A percentile compares a stretch with the other conserved stretches of the same genome.
Evolutionary conservation across 257 asterid species (phyloP).

Genomic region (Solanum sejunctum): DNA sequence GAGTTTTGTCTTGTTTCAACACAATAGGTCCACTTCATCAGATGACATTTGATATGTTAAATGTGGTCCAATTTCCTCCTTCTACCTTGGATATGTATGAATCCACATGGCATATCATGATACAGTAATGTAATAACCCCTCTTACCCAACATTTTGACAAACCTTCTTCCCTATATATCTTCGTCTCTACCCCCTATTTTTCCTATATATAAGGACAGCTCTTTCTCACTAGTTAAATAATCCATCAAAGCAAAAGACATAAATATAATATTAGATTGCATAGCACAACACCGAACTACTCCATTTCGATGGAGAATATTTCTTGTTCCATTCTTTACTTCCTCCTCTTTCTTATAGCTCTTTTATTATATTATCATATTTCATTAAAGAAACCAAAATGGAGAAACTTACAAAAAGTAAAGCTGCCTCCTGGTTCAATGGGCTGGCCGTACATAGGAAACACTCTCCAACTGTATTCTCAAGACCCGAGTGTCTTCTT

Average conservation of each 20-base stretch:
- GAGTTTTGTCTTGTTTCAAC: background rate
- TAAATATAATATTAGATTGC: background rate
- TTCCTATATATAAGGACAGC: constrained; percentile 13
- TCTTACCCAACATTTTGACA: constrained; percentile 1
- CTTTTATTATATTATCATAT: constrained; percentile 17
- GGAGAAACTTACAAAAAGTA: constrained; percentile 6
- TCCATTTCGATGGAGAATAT: constrained; percentile 8
- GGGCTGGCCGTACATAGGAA: constrained; percentile 76
- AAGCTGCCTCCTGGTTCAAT: constrained; percentile 69
- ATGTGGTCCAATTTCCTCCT: background rate
- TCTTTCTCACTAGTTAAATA: background rate
- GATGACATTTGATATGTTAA: background rate
- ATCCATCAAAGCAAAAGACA: background rate
- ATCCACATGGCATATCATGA: background rate
- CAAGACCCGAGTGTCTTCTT: constrained; percentile 61
- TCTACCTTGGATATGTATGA: background rate
- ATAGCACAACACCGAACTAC: background rate
- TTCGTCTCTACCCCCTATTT: background rate
- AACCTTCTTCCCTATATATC: background rate
- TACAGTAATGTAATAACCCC: background rate
- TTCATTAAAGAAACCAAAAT: constrained; percentile 18
- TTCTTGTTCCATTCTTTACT: constrained; percentile 6
- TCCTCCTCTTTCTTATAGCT: constrained; percentile 37
- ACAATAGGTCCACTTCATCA: background rate
- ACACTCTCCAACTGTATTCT: constrained; percentile 64